These are phyloP conservation scores for Bidens hawaiensis DNA, from an alignment of 140 eudicot genomes.

Conservation along the genomic window DNA sequence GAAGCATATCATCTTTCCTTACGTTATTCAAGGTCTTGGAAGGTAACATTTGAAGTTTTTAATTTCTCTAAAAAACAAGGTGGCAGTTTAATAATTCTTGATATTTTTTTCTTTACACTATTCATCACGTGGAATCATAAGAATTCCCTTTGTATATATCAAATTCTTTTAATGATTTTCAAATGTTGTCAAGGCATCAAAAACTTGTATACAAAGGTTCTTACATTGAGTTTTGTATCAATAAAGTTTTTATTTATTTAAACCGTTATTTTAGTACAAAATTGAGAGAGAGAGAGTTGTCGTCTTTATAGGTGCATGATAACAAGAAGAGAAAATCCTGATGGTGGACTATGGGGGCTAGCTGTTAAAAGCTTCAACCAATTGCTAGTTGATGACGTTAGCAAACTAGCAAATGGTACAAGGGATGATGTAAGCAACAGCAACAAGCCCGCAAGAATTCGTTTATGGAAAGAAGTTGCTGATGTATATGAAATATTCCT, in stretches of 20 bases:
- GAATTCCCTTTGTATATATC: neutral
- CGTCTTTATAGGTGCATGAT: conserved; percentile 77
- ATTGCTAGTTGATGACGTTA: conserved; percentile 61
- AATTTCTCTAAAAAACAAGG: too few species aligned
- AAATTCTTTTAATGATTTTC: neutral
- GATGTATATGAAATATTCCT: conserved; percentile 89
- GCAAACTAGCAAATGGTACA: conserved; percentile 23
- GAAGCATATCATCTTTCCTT: conserved; percentile 55
- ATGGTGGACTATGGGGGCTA: conserved; percentile 88
- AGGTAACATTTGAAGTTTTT: too few species aligned
- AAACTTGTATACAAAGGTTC: neutral
- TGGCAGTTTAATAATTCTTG: neutral
- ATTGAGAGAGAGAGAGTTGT: neutral
- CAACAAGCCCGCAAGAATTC: conserved; percentile 60
- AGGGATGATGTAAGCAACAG: conserved; percentile 24
- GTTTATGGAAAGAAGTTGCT: conserved; percentile 97
- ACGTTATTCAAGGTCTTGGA: conserved; percentile 69
- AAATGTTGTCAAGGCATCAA: neutral
- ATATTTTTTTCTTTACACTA: neutral
- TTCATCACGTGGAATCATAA: neutral
- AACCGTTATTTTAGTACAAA: neutral
- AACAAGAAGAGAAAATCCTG: conserved; percentile 95
- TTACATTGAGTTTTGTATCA: neutral
- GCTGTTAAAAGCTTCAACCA: conserved; percentile 93
- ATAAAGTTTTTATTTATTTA: neutral